These are phyloP conservation scores for Solanum corneliomulleri DNA, from an alignment of 257 asterid species.

Conservation along the genomic window DNA sequence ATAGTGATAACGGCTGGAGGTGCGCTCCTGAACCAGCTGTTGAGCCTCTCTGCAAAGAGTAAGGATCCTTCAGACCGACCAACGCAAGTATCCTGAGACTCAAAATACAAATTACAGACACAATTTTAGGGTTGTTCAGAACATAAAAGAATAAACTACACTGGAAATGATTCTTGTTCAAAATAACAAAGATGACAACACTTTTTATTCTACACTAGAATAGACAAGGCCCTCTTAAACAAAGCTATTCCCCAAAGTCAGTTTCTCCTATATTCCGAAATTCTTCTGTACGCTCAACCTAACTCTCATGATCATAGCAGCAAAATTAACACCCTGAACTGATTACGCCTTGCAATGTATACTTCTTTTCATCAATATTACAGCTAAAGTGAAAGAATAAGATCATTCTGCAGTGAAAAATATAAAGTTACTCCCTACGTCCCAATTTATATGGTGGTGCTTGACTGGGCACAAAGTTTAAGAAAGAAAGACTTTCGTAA, in stretches of 20 bases:
- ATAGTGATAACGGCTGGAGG: not conserved
- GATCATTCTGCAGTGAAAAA: not conserved
- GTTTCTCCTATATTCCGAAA: not conserved
- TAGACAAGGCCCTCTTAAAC: not conserved
- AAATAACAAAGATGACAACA: not conserved
- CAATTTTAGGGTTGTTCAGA: not conserved
- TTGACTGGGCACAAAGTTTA: not conserved
- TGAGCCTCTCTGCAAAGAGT: not conserved
- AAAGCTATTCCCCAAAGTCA: not conserved
- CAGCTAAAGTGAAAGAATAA: not conserved
- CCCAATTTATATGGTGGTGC: not conserved
- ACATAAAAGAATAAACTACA: not conserved
- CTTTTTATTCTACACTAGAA: not conserved
- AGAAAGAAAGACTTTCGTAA: not conserved
- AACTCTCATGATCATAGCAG: not conserved
- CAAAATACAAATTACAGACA: not conserved
- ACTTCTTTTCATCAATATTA: not conserved
- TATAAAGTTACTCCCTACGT: not conserved
- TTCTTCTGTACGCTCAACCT: not conserved
- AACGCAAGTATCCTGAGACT: not conserved
- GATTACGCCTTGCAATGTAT: not conserved
- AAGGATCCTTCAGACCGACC: not conserved
- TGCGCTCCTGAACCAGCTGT: not conserved
- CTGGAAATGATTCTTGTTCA: not conserved
- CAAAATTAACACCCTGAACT: not conserved